Conservation (phyloP, 306 rosid species). For the Dalbergia oliveri region DNA sequence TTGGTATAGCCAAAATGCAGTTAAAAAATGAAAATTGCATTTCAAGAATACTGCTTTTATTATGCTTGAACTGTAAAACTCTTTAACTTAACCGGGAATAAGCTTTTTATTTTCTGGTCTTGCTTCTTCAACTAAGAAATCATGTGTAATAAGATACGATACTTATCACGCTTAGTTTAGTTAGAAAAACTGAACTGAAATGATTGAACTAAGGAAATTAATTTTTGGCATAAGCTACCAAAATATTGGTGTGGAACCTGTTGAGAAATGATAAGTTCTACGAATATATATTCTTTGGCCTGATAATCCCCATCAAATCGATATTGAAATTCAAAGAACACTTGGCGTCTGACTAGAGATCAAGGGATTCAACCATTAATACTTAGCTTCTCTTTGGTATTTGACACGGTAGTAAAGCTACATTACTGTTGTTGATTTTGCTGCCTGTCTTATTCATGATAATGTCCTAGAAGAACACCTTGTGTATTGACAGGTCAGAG, state of each 20-base stretch:
- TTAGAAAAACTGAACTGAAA: constrained; percentile 1
- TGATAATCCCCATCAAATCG: not conserved
- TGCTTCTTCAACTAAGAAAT: too few relatives aligned
- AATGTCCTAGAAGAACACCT: too few relatives aligned
- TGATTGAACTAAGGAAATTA: not conserved
- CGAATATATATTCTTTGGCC: not conserved
- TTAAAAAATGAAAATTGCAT: not conserved
- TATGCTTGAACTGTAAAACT: not conserved
- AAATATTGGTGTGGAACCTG: not conserved
- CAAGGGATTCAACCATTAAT: too few relatives aligned
- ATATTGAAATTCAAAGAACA: not conserved
- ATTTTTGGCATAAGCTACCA: not conserved
- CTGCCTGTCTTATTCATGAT: too few relatives aligned
- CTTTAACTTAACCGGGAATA: not conserved
- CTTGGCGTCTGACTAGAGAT: too few relatives aligned
- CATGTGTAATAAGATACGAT: too few relatives aligned
- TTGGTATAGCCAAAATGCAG: not conserved
- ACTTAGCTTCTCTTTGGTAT: too few relatives aligned
- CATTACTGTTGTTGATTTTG: too few relatives aligned
- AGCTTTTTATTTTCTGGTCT: not conserved
- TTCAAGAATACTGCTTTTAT: not conserved
- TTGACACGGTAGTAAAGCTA: too few relatives aligned
- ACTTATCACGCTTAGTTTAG: not conserved
- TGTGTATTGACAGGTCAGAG: too few relatives aligned
- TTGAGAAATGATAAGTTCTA: not conserved